These are phyloP conservation scores for Epichloe bromicola DNA, from an alignment of 2,329 filamentous ascomycete species.

Conservation along the genomic window DNA sequence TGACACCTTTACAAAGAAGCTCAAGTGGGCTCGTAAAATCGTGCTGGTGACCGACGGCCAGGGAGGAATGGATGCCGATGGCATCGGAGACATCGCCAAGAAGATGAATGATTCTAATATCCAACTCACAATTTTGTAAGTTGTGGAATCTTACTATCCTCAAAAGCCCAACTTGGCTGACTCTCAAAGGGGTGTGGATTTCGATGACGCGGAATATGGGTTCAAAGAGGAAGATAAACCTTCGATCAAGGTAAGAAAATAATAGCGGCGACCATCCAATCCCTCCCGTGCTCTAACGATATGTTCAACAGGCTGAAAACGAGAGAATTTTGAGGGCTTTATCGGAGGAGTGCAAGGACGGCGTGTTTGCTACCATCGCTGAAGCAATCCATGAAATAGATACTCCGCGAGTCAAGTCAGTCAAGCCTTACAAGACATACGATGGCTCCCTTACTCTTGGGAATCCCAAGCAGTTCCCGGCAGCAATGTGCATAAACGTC, in stretches of 20 bases:
- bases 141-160: conserved; percentile 9
- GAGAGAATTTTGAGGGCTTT: conserved; percentile 56
- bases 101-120: conserved; percentile 69
- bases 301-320: conserved; percentile 38
- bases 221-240: conserved; percentile 86
- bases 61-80: conserved; percentile 59
- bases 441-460: conserved; percentile 72
- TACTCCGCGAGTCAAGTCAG: conserved; percentile 61
- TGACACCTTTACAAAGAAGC: conserved; percentile 59
- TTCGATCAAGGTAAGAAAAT: conserved; percentile 44
- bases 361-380: conserved; percentile 69
- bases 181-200: conserved; percentile 68
- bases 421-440: conserved; percentile 66
- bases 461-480: conserved; percentile 57
- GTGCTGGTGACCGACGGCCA: conserved; percentile 75
- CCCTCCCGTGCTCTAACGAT: neutral
- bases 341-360: conserved; percentile 51
- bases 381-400: conserved; percentile 73
- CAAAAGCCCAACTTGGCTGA: neutral
- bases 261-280: neutral
- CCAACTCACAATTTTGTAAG: conserved; percentile 65
- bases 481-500: conserved; percentile 69
- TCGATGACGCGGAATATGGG: conserved; percentile 81
- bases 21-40: conserved; percentile 71
- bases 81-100: conserved; percentile 52